These are phyloP conservation scores for Candida adriatica DNA, from an alignment of 805 yeast species.

Conservation along the genomic window DNA sequence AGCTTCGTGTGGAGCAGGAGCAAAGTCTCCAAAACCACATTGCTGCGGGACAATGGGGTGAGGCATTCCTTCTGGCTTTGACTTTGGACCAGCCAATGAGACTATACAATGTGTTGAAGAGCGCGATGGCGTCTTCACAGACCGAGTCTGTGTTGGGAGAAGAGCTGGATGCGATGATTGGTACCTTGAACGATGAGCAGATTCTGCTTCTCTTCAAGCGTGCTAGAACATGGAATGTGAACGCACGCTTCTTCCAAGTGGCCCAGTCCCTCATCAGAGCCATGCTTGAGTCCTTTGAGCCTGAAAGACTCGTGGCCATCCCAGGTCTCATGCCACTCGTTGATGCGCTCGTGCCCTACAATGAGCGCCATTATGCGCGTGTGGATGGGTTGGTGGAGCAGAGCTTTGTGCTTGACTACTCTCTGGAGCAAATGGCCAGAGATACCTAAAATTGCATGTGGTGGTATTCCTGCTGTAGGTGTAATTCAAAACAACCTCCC, in stretches of 20 bases:
- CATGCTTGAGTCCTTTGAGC: constrained; percentile 46
- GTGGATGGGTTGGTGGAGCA: constrained; percentile 78
- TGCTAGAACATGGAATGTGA: constrained; percentile 92
- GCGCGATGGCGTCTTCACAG: constrained; percentile 37
- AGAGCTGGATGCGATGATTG: constrained; percentile 60
- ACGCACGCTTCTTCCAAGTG: constrained; percentile 68
- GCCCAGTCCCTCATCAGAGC: constrained; percentile 75
- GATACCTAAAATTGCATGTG: constrained; percentile 1
- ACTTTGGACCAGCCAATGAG: constrained; percentile 88
- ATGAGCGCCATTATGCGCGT: constrained; percentile 75
- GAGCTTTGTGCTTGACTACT: constrained; percentile 79
- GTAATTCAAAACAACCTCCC: no score
- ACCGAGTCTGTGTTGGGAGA: constrained; percentile 30
- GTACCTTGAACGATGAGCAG: constrained; percentile 51
- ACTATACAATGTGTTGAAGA: constrained; percentile 67
- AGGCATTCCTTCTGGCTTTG: constrained; percentile 81
- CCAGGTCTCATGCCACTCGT: constrained; percentile 62
- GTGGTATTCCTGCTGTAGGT: no score
- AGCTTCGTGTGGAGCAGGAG: constrained; percentile 71
- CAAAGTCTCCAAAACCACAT: constrained; percentile 78
- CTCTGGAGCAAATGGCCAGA: constrained; percentile 68
- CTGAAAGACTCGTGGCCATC: constrained; percentile 52
- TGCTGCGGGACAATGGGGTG: constrained; percentile 69
- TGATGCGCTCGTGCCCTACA: constrained; percentile 80
- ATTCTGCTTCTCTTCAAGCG: constrained; percentile 58